Conservation (phyloP, 345 rosid genomes). For the Brassica rapa region DNA sequence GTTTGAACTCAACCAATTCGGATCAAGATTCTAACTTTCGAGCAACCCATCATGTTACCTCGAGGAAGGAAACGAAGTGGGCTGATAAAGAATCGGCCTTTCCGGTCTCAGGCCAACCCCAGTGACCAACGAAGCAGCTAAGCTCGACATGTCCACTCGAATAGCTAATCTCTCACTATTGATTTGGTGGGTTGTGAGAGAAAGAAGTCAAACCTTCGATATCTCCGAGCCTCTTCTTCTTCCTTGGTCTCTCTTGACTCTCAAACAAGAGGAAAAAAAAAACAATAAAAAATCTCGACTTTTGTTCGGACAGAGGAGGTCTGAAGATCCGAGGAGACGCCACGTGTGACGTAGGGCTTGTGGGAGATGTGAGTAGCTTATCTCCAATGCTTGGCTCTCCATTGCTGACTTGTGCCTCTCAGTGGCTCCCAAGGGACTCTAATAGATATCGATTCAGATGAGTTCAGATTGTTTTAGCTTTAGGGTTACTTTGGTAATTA, state of each 20-base stretch:
- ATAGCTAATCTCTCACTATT: background rate
- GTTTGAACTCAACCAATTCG: background rate
- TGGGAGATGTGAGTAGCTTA: conserved; percentile 29
- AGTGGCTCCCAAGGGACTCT: conserved; percentile 17
- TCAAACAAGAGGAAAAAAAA: background rate
- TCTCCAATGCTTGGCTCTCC: conserved; percentile 41
- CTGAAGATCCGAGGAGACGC: background rate
- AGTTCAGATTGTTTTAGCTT: background rate
- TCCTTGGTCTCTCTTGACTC: conserved; percentile 1
- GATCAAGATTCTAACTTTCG: conserved; percentile 16
- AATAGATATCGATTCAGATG: background rate
- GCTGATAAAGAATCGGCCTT: conserved; percentile 24
- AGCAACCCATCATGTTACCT: conserved; percentile 28
- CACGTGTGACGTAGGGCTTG: conserved; percentile 33
- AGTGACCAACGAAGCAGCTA: conserved; percentile 57
- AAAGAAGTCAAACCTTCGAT: conserved; percentile 15
- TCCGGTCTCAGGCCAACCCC: conserved; percentile 57
- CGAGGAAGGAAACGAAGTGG: conserved; percentile 23
- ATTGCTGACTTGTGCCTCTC: conserved; percentile 27
- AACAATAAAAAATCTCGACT: background rate
- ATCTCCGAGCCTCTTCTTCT: conserved; percentile 22
- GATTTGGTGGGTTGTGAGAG: conserved; percentile 7
- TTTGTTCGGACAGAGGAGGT: background rate
- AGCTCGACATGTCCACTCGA: conserved; percentile 27
- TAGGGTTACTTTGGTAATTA: conserved; percentile 23